Percentiles rank a stretch among this genome's conserved stretches.
phyloP scores from a whole-genome alignment of 305 asterid genomes.

The Rubia tinctorum region DNA sequence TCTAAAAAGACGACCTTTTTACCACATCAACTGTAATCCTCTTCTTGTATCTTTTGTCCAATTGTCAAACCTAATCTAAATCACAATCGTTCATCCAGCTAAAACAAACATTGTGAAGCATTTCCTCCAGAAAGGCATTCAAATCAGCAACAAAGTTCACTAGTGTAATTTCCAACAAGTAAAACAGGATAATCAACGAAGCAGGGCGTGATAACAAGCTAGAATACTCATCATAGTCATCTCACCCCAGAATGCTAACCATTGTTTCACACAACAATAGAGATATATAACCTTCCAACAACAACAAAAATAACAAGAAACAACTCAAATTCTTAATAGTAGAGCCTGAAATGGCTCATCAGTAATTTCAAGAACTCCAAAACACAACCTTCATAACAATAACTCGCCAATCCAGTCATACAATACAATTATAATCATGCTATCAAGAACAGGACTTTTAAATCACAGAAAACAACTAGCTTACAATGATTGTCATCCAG shows the following conservation, averaged over 20 bases:
- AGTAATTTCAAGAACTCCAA: neutral
- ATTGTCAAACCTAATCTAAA: neutral
- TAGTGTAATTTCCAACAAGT: neutral
- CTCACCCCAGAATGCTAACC: neutral
- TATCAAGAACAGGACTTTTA: neutral
- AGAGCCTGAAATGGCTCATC: neutral
- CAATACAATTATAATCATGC: neutral
- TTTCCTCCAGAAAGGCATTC: neutral
- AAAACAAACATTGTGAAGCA: neutral
- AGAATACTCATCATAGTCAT: neutral
- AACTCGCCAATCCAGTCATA: neutral
- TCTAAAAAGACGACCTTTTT: neutral
- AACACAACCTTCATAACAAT: neutral
- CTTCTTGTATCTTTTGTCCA: neutral
- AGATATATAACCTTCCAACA: neutral
- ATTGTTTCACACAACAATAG: no score
- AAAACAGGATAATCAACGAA: neutral
- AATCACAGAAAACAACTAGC: neutral
- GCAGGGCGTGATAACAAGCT: neutral
- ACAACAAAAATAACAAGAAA: neutral
- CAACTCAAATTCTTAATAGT: neutral
- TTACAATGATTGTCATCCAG: constrained; percentile 26
- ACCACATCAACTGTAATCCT: neutral
- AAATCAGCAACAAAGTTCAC: neutral
- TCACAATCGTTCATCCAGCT: neutral